A percentile compares a stretch with the other conserved stretches of the same genome.
Evolutionary conservation across 2,329 filamentous ascomycete species (phyloP).

Genomic region (Ophiostoma novo-ulmi): DNA sequence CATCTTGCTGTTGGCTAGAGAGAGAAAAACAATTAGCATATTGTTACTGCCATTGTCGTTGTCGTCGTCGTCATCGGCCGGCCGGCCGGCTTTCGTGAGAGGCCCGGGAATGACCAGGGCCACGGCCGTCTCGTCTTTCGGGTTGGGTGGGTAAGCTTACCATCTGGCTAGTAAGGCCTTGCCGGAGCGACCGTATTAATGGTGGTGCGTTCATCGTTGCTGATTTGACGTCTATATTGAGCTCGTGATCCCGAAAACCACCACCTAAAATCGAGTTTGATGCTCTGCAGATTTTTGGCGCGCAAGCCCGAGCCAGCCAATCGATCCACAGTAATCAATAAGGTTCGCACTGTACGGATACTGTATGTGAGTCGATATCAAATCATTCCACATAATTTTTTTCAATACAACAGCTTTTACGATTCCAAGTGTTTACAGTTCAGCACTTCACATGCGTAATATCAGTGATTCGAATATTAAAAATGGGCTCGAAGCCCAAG

Average conservation of each 20-base stretch:
- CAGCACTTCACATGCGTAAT: not conserved
- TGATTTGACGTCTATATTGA: slow-evolving; percentile 17
- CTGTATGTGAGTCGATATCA: not conserved
- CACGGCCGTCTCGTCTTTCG: not conserved
- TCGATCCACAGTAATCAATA: slow-evolving; percentile 32
- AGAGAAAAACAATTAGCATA: slow-evolving; percentile 11
- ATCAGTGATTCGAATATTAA: not conserved
- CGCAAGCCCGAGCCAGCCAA: slow-evolving; percentile 1
- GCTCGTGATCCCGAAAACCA: slow-evolving; percentile 12
- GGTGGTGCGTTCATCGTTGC: slow-evolving; percentile 36
- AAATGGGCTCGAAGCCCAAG: not conserved
- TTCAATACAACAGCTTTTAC: not conserved
- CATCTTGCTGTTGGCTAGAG: slow-evolving; percentile 20
- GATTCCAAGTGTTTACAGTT: not conserved
- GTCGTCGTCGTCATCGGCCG: slow-evolving; percentile 3
- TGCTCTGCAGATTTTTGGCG: slow-evolving; percentile 12
- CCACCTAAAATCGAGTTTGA: not conserved
- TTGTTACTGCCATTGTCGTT: not conserved
- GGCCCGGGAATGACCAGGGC: not conserved
- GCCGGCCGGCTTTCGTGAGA: not conserved
- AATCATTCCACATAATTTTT: not conserved
- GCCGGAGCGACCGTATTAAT: slow-evolving; percentile 37
- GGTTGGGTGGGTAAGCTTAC: slow-evolving; percentile 27
- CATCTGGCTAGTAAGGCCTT: slow-evolving; percentile 32
- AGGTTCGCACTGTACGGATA: slow-evolving; percentile 14